Conservation (phyloP, 2,329 filamentous ascomycete species). For the Ceratocystis cacaofunesta region DNA sequence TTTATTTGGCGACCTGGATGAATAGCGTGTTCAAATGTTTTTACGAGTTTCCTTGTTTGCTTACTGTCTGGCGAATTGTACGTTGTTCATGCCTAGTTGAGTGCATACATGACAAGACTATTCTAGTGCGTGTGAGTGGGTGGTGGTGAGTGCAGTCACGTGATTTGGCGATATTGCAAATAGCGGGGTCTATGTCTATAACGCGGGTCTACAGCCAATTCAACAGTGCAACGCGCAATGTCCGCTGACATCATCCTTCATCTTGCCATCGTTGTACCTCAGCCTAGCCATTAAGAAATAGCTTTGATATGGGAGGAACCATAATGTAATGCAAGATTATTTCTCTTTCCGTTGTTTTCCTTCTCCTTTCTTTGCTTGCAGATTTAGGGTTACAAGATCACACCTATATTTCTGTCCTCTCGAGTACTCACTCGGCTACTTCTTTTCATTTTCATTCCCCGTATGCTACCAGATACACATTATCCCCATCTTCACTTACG, state of each 20-base stretch:
- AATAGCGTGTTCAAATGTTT: neutral
- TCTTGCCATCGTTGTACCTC: neutral
- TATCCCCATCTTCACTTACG: neutral
- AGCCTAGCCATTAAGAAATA: neutral
- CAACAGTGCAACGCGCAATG: neutral
- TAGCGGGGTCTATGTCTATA: neutral
- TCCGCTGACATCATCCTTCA: neutral
- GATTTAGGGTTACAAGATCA: neutral
- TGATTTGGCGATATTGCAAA: neutral
- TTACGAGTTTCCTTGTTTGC: neutral
- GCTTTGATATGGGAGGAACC: neutral
- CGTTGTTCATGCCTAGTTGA: too few species aligned
- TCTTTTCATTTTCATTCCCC: neutral
- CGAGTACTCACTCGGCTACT: neutral
- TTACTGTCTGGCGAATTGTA: too few species aligned
- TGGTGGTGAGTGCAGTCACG: neutral
- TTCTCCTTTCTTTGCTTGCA: neutral
- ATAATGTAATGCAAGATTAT: neutral
- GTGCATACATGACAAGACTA: too few species aligned
- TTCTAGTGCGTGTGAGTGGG: too few species aligned
- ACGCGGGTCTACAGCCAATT: neutral
- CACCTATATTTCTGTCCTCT: neutral
- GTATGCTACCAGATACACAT: too few species aligned
- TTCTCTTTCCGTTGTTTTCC: neutral
- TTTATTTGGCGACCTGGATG: neutral